Percentiles rank a stretch among this genome's conserved stretches.
phyloP scores from a whole-genome alignment of 192 early-diverging fungal genomes.

The Chytriomyces hyalinus region DNA sequence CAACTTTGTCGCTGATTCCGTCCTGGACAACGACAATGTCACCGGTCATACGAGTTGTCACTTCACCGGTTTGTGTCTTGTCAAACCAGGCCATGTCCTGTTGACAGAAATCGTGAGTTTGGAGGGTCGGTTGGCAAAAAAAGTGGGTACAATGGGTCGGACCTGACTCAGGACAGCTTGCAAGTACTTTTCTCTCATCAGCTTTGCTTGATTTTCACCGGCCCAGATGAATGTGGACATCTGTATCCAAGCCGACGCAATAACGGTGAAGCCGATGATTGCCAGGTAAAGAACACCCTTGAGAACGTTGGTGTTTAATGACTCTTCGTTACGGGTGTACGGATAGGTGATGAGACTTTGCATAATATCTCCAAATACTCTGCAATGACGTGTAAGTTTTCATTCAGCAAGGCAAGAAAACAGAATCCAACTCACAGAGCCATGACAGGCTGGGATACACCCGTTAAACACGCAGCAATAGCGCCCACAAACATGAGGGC shows the following conservation, averaged over 20 bases:
- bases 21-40: conserved; percentile 58
- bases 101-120: no score
- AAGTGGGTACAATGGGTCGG: background rate
- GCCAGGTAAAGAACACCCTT: conserved; percentile 37
- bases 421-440: conserved; percentile 23
- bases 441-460: conserved; percentile 45
- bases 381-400: background rate
- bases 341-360: conserved; percentile 35
- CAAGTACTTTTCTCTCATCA: conserved; percentile 44
- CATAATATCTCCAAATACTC: conserved; percentile 48
- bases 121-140: no score
- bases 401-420: background rate
- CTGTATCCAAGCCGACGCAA: conserved; percentile 39
- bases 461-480: conserved; percentile 32
- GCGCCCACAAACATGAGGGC: conserved; percentile 35
- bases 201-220: conserved; percentile 47
- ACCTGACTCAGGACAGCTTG: conserved; percentile 36
- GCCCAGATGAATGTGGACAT: conserved; percentile 43
- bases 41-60: conserved; percentile 52
- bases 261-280: conserved; percentile 37
- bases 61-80: conserved; percentile 48
- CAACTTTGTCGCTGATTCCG: conserved; percentile 62
- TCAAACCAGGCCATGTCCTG: conserved; percentile 46
- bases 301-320: conserved; percentile 24
- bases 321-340: conserved; percentile 19